Conservation (phyloP, 1,139 yeast species). For the Yamadazyma friedrichii region DNA sequence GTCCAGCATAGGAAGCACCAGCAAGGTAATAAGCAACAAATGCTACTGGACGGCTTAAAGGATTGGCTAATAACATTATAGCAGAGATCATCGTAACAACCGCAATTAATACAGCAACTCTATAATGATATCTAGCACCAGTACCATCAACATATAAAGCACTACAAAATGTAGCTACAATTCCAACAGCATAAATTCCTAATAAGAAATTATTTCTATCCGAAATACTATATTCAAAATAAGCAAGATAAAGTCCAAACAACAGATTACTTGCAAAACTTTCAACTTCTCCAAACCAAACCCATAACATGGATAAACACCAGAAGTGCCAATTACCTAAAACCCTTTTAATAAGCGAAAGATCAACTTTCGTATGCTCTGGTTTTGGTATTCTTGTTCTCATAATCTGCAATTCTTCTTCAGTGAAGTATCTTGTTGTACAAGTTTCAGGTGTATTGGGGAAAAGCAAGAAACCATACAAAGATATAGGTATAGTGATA, state of each 20-base stretch:
- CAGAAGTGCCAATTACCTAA: conserved; percentile 61
- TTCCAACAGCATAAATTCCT: conserved; percentile 56
- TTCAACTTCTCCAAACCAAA: conserved; percentile 60
- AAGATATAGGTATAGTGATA: conserved; percentile 46
- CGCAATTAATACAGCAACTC: conserved; percentile 45
- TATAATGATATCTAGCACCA: conserved; percentile 52
- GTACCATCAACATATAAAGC: conserved; percentile 50
- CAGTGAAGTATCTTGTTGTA: conserved; percentile 32
- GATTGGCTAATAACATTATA: conserved; percentile 30
- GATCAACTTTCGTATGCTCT: conserved; percentile 35
- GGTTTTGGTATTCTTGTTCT: conserved; percentile 23
- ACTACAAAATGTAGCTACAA: conserved; percentile 42
- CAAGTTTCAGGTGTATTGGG: conserved; percentile 57
- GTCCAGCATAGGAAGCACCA: conserved; percentile 56
- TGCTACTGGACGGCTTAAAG: conserved; percentile 33
- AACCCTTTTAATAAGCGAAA: conserved; percentile 47
- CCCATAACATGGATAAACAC: conserved; percentile 53
- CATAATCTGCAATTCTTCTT: conserved; percentile 37
- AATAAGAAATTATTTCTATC: conserved; percentile 56
- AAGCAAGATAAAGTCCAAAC: conserved; percentile 50
- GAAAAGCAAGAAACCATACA: conserved; percentile 54
- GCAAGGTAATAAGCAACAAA: conserved; percentile 56
- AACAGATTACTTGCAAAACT: conserved; percentile 53
- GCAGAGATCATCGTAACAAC: conserved; percentile 41
- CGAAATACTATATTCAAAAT: conserved; percentile 41